Percentiles rank a stretch among this genome's conserved stretches.
Evolutionary conservation across 805 yeast genomes (phyloP).

Genomic region (Metschnikowia noctiluminum): DNA sequence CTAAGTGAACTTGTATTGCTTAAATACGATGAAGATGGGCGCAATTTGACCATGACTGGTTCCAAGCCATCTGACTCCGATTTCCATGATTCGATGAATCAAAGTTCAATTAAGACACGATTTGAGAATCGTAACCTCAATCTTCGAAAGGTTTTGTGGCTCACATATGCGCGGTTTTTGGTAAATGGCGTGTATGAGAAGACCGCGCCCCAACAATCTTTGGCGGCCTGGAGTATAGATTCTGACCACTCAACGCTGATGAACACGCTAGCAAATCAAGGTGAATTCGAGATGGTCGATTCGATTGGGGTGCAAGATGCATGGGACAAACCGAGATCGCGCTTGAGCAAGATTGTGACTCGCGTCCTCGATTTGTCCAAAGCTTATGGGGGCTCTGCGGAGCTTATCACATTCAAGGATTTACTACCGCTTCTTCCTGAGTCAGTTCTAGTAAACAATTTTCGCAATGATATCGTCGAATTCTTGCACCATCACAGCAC

Average conservation of each 20-base stretch:
- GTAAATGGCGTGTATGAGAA: conserved; percentile 28
- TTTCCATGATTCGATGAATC: not conserved
- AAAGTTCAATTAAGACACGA: conserved; percentile 25
- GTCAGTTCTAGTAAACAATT: conserved; percentile 71
- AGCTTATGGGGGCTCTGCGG: conserved; percentile 20
- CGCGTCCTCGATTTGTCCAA: conserved; percentile 33
- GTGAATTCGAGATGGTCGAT: too few relatives aligned
- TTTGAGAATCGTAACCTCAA: conserved; percentile 34
- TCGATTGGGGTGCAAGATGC: not conserved
- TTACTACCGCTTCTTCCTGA: conserved; percentile 83
- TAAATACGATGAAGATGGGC: conserved; percentile 25
- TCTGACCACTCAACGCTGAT: too few relatives aligned
- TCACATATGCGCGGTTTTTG: conserved; percentile 56
- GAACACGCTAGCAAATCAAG: too few relatives aligned
- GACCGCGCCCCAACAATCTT: not conserved
- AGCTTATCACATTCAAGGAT: conserved; percentile 67
- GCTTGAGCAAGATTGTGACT: conserved; percentile 25
- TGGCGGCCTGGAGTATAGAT: not conserved
- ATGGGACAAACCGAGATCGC: conserved; percentile 6
- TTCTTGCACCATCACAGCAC: conserved; percentile 74
- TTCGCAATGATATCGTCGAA: conserved; percentile 77
- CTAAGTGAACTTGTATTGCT: conserved; percentile 42
- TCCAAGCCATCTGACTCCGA: not conserved
- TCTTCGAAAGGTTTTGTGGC: conserved; percentile 70
- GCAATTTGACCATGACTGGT: not conserved